Evolutionary conservation across 2,329 filamentous ascomycete species (phyloP).

Genomic region (Fusarium xyrophilum): DNA sequence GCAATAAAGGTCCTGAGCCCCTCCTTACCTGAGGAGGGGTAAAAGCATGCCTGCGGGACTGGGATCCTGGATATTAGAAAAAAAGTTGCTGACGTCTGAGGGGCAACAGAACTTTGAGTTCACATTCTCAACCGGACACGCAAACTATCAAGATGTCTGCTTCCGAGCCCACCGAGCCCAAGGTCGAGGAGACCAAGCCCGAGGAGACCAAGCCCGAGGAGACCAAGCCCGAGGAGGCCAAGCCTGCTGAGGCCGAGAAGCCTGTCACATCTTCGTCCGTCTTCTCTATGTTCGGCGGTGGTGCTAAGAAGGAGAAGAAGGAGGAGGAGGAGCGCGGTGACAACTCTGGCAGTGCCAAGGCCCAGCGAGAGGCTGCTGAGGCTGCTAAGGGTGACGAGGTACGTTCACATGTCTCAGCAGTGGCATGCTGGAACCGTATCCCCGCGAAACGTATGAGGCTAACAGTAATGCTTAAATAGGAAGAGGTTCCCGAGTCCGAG

Average conservation of each 20-base stretch:
- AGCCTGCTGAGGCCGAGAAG: slow-evolving; percentile 41
- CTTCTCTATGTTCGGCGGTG: slow-evolving; percentile 99
- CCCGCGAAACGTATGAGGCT: slow-evolving; percentile 5
- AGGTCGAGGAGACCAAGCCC: slow-evolving; percentile 57
- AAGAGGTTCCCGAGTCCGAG: slow-evolving; percentile 85
- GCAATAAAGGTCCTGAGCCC: slow-evolving; percentile 27
- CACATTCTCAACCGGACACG: slow-evolving; percentile 19
- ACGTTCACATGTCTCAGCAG: slow-evolving; percentile 32
- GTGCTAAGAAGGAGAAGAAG: slow-evolving; percentile 96
- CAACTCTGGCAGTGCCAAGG: slow-evolving; percentile 87
- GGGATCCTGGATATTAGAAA: slow-evolving; percentile 7
- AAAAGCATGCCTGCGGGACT: slow-evolving; percentile 35
- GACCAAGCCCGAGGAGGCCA: slow-evolving; percentile 38
- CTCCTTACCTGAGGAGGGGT: slow-evolving; percentile 30
- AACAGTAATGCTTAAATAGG: slow-evolving; percentile 17
- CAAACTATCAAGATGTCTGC: slow-evolving; percentile 54
- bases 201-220: slow-evolving; percentile 40
- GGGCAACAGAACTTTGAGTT: slow-evolving; percentile 17
- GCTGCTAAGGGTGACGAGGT: slow-evolving; percentile 66
- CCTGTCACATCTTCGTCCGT: slow-evolving; percentile 69
- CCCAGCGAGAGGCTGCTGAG: slow-evolving; percentile 69
- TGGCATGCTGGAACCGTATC: slow-evolving; percentile 10
- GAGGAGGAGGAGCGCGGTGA: slow-evolving; percentile 81
- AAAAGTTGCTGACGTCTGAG: slow-evolving; percentile 33
- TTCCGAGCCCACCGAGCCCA: slow-evolving; percentile 60